phyloP scores from a whole-genome alignment of 129 eudicot species.

The Glebionis coronaria region DNA sequence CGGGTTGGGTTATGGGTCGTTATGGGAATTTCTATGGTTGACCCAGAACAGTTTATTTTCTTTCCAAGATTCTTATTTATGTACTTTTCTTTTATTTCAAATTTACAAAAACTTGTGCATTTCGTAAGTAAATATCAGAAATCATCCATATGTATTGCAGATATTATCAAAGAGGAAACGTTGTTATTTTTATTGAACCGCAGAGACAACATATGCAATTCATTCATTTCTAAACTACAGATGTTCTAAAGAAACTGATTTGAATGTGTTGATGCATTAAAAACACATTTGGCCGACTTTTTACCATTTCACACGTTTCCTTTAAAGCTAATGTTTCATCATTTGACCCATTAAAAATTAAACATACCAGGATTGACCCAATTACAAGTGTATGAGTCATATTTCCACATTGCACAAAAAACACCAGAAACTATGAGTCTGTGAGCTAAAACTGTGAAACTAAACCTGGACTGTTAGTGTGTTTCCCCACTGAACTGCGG shows the following conservation, averaged over 20 bases:
- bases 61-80: too few species aligned
- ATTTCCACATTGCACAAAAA: background rate
- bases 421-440: background rate
- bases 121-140: too few species aligned
- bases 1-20: background rate
- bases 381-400: background rate
- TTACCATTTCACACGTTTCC: background rate
- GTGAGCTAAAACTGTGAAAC: slow-evolving; percentile 1
- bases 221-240: too few species aligned
- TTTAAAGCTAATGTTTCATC: background rate
- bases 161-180: too few species aligned
- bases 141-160: too few species aligned
- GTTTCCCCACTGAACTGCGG: slow-evolving; percentile 74
- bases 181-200: too few species aligned
- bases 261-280: background rate
- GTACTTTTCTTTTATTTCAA: too few species aligned
- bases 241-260: background rate
- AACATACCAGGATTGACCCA: background rate
- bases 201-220: too few species aligned
- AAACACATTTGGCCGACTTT: background rate
- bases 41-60: background rate
- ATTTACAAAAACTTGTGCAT: too few species aligned
- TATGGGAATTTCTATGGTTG: background rate
- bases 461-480: slow-evolving; percentile 41
- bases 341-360: background rate